phyloP scores from a whole-genome alignment of 2,329 filamentous ascomycete genomes.

The Herpotrichia juniperi region DNA sequence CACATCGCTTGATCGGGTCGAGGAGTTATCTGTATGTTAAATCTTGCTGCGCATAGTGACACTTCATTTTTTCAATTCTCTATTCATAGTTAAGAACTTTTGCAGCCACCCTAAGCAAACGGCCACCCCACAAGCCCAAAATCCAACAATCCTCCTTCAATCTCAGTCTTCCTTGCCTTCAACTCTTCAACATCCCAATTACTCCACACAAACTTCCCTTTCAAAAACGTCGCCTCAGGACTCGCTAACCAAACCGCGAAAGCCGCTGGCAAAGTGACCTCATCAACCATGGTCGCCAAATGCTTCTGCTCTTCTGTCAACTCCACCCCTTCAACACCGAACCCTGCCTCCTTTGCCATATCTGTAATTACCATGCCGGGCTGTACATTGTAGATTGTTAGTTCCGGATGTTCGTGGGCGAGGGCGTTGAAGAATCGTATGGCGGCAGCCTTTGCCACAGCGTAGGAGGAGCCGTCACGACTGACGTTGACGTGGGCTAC shows the following conservation, averaged over 20 bases:
- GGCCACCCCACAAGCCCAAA: too few relatives aligned
- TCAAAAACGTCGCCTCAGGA: conserved; percentile 46
- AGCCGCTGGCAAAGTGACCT: conserved; percentile 22
- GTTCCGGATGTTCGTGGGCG: neutral
- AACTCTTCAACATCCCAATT: conserved; percentile 53
- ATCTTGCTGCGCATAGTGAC: too few relatives aligned
- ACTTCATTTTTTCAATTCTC: too few relatives aligned
- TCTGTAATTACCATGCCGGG: neutral
- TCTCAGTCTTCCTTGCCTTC: too few relatives aligned
- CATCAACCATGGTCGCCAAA: neutral
- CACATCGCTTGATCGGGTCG: too few relatives aligned
- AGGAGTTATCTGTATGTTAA: too few relatives aligned
- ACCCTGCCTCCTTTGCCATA: conserved; percentile 5
- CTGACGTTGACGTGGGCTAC: conserved; percentile 7
- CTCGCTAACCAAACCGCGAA: conserved; percentile 47
- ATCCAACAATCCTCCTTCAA: too few relatives aligned
- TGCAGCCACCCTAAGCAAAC: too few relatives aligned
- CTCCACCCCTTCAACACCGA: conserved; percentile 2
- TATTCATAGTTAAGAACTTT: too few relatives aligned
- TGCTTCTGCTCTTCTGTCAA: neutral
- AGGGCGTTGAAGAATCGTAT: conserved; percentile 6
- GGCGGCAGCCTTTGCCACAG: neutral
- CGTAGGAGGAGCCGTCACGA: neutral
- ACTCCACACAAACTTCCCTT: conserved; percentile 44
- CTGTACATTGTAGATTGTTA: conserved; percentile 3